Evolutionary conservation across 805 yeast genomes (phyloP).

Genomic region (Teunomyces atbi): DNA sequence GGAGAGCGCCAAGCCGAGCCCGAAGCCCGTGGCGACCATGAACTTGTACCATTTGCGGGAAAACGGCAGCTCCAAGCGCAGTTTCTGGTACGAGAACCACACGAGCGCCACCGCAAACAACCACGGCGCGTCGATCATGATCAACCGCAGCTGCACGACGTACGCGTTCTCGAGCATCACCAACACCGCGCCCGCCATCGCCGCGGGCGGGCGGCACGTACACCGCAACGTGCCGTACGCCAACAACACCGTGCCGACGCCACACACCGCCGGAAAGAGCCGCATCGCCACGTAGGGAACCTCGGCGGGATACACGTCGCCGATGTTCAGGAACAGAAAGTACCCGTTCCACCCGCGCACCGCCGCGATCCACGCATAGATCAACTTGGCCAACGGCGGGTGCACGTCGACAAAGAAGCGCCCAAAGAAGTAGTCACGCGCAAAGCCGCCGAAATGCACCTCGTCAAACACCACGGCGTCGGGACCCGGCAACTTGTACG

Average conservation of each 20-base stretch:
- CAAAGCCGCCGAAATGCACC: conserved; percentile 39
- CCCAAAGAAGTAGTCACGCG: conserved; percentile 50
- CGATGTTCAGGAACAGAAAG: conserved; percentile 40
- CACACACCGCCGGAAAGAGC: conserved; percentile 53
- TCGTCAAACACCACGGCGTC: conserved; percentile 49
- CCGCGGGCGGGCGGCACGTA: conserved; percentile 48
- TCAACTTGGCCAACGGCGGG: conserved; percentile 67
- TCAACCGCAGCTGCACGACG: conserved; percentile 56
- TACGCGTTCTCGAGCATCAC: conserved; percentile 64
- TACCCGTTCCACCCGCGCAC: conserved; percentile 44
- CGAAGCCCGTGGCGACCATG: conserved; percentile 47
- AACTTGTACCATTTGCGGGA: conserved; percentile 51
- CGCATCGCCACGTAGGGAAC: conserved; percentile 58
- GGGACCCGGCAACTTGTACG: conserved; percentile 35
- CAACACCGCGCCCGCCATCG: conserved; percentile 51
- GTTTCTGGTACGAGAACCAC: conserved; percentile 50
- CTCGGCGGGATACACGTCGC: conserved; percentile 33
- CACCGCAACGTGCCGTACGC: conserved; percentile 55
- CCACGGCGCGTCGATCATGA: conserved; percentile 42
- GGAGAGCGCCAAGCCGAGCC: conserved; percentile 56
- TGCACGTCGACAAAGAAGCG: conserved; percentile 68
- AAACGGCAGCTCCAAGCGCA: conserved; percentile 47
- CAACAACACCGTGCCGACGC: conserved; percentile 51
- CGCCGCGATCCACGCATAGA: conserved; percentile 53
- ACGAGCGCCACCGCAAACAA: conserved; percentile 48